Evolutionary conservation across 345 rosid genomes (phyloP), one percentile per base, ranked within the genome.

Genomic region (Eucalyptus erythrocorys): DNA sequence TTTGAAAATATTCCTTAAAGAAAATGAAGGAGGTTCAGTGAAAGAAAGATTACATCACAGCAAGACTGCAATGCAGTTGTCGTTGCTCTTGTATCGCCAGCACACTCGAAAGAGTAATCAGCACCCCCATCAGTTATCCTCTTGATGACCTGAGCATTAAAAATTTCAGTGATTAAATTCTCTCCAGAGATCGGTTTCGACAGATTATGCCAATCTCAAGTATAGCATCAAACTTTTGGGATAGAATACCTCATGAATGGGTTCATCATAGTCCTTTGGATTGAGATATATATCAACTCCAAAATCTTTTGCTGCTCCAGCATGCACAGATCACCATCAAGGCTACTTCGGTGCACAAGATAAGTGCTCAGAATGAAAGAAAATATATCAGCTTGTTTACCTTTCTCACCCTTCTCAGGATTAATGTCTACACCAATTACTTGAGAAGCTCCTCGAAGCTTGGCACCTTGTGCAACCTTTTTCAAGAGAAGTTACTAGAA

Each of bases 381-480:
- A 43, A 50, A 81, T 50, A 48, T 13, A 14, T 26, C 21, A 13
- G 30, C 48, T 50, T 22, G 47, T 51, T n/a, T 90, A 96, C 99
- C 99, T 92, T 92, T 95, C 85, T 94, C 94, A 49, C 91, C 87
- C 88, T 95, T 97, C 87, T 93, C 94, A n/a, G 95, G 91, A 87
- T 97, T 97, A 68, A 92, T 95, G 92, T 97, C 99, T 85, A 97
- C 94, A 9, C 99, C 99, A 91, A 97, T 95, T 51, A 97, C 95
- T 86, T 92, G 95, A 81, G 95, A 91, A 85, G 99, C 99, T 82
- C 97, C 98, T 91, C 98, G 95, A 8, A 91, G 93, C 93, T 92
- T 96, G 57, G 97, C 99, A 85, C 99, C 99, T 91, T 97, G 99
- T 11, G 98, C 99, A 92, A 96, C 99, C 99, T 97, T 59, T 87